Evolutionary conservation across 352 stramenopile genomes (phyloP), one percentile per base, ranked within the genome.

Genomic region (Globisporangium takayamanum): DNA sequence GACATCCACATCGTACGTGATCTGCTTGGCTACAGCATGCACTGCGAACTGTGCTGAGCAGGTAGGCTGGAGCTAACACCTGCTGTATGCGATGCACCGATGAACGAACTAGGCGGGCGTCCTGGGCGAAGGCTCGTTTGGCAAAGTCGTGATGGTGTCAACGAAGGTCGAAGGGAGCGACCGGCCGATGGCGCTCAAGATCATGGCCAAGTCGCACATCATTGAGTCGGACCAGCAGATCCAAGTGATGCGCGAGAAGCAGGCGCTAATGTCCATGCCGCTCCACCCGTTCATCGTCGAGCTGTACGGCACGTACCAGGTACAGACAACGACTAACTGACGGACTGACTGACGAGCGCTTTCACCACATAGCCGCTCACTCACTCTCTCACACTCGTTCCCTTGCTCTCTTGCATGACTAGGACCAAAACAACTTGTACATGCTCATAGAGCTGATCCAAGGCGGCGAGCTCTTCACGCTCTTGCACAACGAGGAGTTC

Each of bases 41-140:
- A 39, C 33, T 39, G 30, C 30, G 7, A 8, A 22, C 22, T 22
- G 22, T 22, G 22, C 22, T 36, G 30, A 36, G 30, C 7, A 4
- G 30, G 3, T 4, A 36, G 30, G 30, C 30, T 39, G 8, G 33
- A 39, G 33, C 33, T 39, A 10, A 39, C 33, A 7, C 33, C 33
- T 39, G 10, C 33, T 39, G 33, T 39, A 7, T 39, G 33, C 33
- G 5, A 36, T 36, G 30, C 30, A 36, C 4, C 30, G 30, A 39
- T 39, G 33, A 12, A 12, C 33, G 11, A 8, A 33, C 47, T 49
- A 88, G 80, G 80, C 88, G 33, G 78, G 86, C 25, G 93, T 97
- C 5, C 71, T 99, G 3, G 96, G 96, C 55, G 89, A 98, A 67
- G 96, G 96, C 11, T 98, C 96, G 0, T 98, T 98, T 70, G 96